phyloP scores from a whole-genome alignment of 345 rosid genomes.

The Bretschneidera sinensis region DNA sequence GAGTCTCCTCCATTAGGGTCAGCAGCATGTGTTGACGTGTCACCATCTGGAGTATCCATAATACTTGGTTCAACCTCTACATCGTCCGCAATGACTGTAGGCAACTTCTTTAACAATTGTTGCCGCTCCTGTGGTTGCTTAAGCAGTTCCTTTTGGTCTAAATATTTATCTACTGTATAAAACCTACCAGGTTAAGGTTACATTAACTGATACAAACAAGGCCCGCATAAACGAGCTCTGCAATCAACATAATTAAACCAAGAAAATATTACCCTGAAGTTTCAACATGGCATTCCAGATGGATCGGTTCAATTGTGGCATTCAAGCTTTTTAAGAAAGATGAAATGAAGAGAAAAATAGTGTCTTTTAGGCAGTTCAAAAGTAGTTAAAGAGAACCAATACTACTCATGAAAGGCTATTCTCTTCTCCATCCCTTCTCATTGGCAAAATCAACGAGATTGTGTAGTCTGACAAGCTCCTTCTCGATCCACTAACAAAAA shows the following conservation, averaged over 20 bases:
- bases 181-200: too few species aligned
- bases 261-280: too few species aligned
- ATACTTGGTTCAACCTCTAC: too few species aligned
- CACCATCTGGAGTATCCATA: too few species aligned
- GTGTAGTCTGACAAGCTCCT: conserved; percentile 23
- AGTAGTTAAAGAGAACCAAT: neutral
- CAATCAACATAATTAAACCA: too few species aligned
- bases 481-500: conserved; percentile 27
- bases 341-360: neutral
- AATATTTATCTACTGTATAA: conserved; percentile 22
- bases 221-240: neutral
- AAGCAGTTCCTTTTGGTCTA: conserved; percentile 26
- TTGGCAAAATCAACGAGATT: conserved; percentile 24
- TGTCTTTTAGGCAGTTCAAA: neutral
- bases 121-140: conserved; percentile 25
- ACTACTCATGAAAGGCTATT: conserved; percentile 21
- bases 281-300: too few species aligned
- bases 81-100: conserved; percentile 21
- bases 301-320: too few species aligned
- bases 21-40: too few species aligned
- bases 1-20: too few species aligned
- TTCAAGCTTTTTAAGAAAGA: too few species aligned
- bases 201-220: neutral
- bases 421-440: conserved; percentile 30
- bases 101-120: conserved; percentile 15